Percentiles rank a stretch among this genome's conserved stretches.
Evolutionary conservation across 495 filamentous ascomycete genomes (phyloP).

Genomic region (Acidiella bohemica): DNA sequence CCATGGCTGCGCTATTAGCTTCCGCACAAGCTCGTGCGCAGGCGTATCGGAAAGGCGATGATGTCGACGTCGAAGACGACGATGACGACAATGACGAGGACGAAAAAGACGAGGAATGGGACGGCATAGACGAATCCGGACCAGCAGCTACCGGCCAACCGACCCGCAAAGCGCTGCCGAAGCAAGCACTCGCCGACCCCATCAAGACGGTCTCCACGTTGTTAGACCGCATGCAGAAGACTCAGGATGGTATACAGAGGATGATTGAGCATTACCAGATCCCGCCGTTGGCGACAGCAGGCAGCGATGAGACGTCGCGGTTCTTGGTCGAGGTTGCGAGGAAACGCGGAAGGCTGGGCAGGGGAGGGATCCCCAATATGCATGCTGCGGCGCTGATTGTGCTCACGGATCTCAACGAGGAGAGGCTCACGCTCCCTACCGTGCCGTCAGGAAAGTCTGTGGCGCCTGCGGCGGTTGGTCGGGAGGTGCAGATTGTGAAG

Average conservation of each 20-base stretch:
- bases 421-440: constrained; percentile 64
- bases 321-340: constrained; percentile 90
- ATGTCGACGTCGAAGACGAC: constrained; percentile 32
- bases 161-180: constrained; percentile 62
- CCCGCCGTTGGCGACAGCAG: constrained; percentile 52
- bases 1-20: constrained; percentile 87
- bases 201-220: constrained; percentile 72
- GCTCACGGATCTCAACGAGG: constrained; percentile 90
- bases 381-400: constrained; percentile 80
- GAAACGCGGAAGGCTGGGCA: constrained; percentile 78
- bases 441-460: constrained; percentile 27
- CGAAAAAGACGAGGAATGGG: constrained; percentile 37
- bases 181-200: constrained; percentile 75
- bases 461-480: constrained; percentile 18
- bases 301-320: constrained; percentile 70
- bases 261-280: constrained; percentile 72
- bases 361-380: constrained; percentile 81
- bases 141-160: constrained; percentile 22
- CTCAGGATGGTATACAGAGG: constrained; percentile 56
- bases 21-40: constrained; percentile 77
- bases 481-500: constrained; percentile 52
- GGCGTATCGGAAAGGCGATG: constrained; percentile 49
- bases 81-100: constrained; percentile 31
- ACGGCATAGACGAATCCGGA: constrained; percentile 32
- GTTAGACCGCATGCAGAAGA: constrained; percentile 59